phyloP scores from a whole-genome alignment of 2,329 filamentous ascomycete species.

The Trichocomaceae sp. region DNA sequence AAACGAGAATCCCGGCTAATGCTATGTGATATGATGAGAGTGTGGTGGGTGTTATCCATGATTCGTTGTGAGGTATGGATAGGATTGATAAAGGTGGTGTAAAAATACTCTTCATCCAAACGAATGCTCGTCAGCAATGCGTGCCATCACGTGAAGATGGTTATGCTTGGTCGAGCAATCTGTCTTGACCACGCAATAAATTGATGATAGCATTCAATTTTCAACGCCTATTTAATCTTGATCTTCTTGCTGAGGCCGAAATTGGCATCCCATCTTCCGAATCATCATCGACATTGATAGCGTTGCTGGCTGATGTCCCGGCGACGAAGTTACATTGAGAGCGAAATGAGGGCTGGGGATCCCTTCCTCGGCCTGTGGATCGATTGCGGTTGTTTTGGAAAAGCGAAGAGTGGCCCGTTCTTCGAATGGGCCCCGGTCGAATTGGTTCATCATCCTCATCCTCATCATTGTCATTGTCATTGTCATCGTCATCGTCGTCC shows the following conservation, averaged over 20 bases:
- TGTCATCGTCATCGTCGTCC: background rate
- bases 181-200: background rate
- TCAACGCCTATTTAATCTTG: conserved; percentile 16
- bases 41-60: background rate
- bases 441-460: conserved; percentile 17
- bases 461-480: conserved; percentile 3
- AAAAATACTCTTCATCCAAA: background rate
- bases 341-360: background rate
- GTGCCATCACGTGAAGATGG: background rate
- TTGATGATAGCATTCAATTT: background rate
- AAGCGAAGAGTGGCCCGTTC: conserved; percentile 3
- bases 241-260: conserved; percentile 15
- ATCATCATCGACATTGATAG: conserved; percentile 24
- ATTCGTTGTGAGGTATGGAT: background rate
- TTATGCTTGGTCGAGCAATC: background rate
- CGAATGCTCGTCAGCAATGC: background rate
- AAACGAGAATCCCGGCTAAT: background rate
- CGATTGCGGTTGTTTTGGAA: background rate
- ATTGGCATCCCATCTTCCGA: conserved; percentile 22
- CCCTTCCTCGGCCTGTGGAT: conserved; percentile 10
- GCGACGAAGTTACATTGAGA: background rate
- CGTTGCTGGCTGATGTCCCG: conserved; percentile 20
- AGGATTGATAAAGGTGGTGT: background rate
- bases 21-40: background rate
- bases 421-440: conserved; percentile 4